These are phyloP conservation scores for Pelagophyceae sp. DNA, from an alignment of 352 stramenopile species.

Conservation along the genomic window DNA sequence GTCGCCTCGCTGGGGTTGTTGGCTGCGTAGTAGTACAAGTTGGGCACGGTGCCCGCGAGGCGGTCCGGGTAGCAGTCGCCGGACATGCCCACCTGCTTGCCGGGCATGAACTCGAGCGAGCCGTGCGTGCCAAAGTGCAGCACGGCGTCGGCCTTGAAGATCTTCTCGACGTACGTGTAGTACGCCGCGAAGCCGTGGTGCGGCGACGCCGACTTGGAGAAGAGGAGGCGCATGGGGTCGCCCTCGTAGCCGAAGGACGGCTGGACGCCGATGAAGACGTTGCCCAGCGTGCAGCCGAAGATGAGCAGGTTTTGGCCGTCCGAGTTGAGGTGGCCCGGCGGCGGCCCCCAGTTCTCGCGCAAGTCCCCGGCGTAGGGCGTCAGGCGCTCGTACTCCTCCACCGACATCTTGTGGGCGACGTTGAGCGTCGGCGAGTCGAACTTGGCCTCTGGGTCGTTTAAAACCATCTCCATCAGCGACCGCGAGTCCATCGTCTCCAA, in stretches of 20 bases:
- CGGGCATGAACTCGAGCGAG: conserved; percentile 72
- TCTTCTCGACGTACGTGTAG: conserved; percentile 75
- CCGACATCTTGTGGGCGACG: conserved; percentile 68
- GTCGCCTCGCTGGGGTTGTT: conserved; percentile 76
- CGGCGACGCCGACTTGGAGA: conserved; percentile 69
- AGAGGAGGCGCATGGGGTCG: conserved; percentile 64
- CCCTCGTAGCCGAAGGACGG: conserved; percentile 72
- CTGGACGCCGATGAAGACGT: conserved; percentile 74
- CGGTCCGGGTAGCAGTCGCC: conserved; percentile 71
- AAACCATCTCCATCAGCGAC: conserved; percentile 53
- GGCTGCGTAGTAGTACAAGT: conserved; percentile 69
- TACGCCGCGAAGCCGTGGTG: conserved; percentile 75
- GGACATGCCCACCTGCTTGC: conserved; percentile 76
- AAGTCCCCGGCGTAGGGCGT: conserved; percentile 64
- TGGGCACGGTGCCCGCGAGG: conserved; percentile 67
- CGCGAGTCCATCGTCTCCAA: conserved; percentile 32
- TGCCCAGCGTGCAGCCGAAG: conserved; percentile 69
- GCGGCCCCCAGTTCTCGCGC: conserved; percentile 71
- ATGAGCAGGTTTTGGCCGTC: conserved; percentile 71
- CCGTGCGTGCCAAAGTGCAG: conserved; percentile 74
- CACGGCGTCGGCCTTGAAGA: conserved; percentile 68
- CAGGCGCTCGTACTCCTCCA: conserved; percentile 67
- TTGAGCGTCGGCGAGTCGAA: conserved; percentile 70
- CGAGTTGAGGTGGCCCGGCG: conserved; percentile 69
- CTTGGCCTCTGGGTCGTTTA: conserved; percentile 49